Conservation (phyloP, 352 stramenopile genomes). For the Pythium rishiriense region DNA sequence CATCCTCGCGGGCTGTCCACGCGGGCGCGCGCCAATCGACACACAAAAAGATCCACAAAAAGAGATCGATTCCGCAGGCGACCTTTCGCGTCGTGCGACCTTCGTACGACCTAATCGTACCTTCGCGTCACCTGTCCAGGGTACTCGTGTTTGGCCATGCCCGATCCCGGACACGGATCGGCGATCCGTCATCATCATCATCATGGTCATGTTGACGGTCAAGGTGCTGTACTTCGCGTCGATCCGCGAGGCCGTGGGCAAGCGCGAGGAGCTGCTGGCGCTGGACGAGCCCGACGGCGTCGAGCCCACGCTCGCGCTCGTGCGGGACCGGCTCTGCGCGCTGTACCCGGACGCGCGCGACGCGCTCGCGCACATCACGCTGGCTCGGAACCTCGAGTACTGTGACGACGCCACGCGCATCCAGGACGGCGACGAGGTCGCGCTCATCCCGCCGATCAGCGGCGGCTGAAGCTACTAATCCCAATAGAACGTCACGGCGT, state of each 20-base stretch:
- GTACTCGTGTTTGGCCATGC: neutral
- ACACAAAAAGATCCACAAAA: neutral
- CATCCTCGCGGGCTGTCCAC: no score
- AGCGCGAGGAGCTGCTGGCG: conserved; percentile 62
- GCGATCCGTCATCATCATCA: no score
- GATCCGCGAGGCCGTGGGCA: conserved; percentile 64
- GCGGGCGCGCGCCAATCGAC: no score
- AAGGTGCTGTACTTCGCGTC: conserved; percentile 86
- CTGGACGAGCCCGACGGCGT: conserved; percentile 16
- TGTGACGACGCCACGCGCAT: conserved; percentile 43
- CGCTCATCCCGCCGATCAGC: conserved; percentile 83
- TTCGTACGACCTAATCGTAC: conserved; percentile 30
- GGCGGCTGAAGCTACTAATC: conserved; percentile 35
- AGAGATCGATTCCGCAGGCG: conserved; percentile 13
- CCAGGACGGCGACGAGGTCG: conserved; percentile 71
- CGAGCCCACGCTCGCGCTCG: conserved; percentile 36
- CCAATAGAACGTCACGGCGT: neutral
- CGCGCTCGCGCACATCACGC: conserved; percentile 56
- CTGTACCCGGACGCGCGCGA: conserved; percentile 50
- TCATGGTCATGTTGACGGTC: conserved; percentile 29
- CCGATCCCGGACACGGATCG: no score
- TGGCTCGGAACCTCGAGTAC: conserved; percentile 81
- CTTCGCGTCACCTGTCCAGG: conserved; percentile 7
- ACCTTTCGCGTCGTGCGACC: conserved; percentile 27
- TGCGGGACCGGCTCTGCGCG: conserved; percentile 45